Base-by-base conservation (phyloP, 495 filamentous ascomycete species). In the Hypoxylon lenormandii region DNA sequence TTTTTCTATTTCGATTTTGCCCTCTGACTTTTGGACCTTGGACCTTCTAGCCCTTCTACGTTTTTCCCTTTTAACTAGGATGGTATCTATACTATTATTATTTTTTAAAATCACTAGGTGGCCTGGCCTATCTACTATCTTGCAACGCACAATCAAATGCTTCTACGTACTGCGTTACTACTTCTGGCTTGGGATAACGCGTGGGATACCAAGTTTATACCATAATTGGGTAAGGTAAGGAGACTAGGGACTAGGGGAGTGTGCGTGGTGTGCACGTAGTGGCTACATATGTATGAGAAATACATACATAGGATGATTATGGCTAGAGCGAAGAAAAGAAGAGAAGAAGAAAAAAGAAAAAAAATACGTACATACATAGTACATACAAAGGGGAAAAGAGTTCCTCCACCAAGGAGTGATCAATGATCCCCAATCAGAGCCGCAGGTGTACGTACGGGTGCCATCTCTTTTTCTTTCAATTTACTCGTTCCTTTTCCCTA, bases 141-240 rank as follows among this genome's bases (percentile, higher is more conserved):
- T 6, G 15, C n/a, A 49, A 38, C 16, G 18, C 36, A 45, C 28
- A 6, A 22, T 3, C 13, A 11, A 11, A 26, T 22, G 15, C 43
- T 18, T 36, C 58, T 59, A 47, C 53, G 37, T 37, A 15, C 33
- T 64, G 18, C 51, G 18, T 19, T 46, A 30, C 38, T 22, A 53
- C 49, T 53, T 53, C 42, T 36, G 15, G n/a, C 15, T 18, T 19
- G 43, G 42, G 51, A 64, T 43, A 64, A 40, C 51, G n/a, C 15
- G 22, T 30, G 51, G 42, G 51, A 64, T 50, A 64, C 30, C 43
- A 50, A 18, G 19, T 37, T 62, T 63, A 63, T 63, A 48, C 60
- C 60, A 63, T 48, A 55, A 47, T 47, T 40, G 50, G 60, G 43
- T 18, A 62, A 54, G 49, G 59, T 15, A 55, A 26, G 47, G n/a